Base-by-base conservation (phyloP, 78 protist species). In the Monosiga brevicollis region DNA sequence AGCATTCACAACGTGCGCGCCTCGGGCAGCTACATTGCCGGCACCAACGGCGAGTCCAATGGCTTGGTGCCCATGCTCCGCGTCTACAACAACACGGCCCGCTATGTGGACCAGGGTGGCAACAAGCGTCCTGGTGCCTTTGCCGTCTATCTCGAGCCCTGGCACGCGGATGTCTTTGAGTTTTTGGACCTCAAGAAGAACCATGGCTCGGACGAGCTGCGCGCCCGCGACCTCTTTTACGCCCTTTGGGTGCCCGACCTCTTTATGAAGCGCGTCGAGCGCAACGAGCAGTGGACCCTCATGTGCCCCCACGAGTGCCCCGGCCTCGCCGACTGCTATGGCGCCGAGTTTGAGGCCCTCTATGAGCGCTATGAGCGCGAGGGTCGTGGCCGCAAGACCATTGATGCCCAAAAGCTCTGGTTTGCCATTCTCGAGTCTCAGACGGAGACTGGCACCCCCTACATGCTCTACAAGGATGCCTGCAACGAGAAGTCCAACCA, bases 51-150 rank as follows among this genome's bases (percentile, higher is more conserved):
- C 23, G n/a, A 84, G 1, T 81, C 91, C 78, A 95, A 93, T 86
- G 99, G 99, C 42, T 88, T 97, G 34, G 96, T 97, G 9, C 99
- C 99, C 74, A 96, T 97, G 98, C 89, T 97, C 10, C 96, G 99
- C 49, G 98, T 96, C 43, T 97, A 91, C 91, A 94, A 97, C 89
- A 86, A 84, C 88, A 95, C 99, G 10, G 99, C 99, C 34, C 88
- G 99, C 32, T 95, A 91, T 83, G 99, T 96, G 43, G 95, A 94
- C 89, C 99, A 97, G 87, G 95, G 97, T 36, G 99, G 98, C 20
- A 97, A 97, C 62, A 94, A 95, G 91, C 92, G 98, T 76, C 93
- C 94, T 78, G 98, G 99, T n/a, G 91, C 98, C 62, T 95, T 97
- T 86, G 99, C 99, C 35, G 86, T 96, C 37, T 97, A 97, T 88